Percentiles rank a stretch among this genome's conserved stretches.
Evolutionary conservation across 1,284 basidiomycete species (phyloP).

Genomic region (Somion occarium): DNA sequence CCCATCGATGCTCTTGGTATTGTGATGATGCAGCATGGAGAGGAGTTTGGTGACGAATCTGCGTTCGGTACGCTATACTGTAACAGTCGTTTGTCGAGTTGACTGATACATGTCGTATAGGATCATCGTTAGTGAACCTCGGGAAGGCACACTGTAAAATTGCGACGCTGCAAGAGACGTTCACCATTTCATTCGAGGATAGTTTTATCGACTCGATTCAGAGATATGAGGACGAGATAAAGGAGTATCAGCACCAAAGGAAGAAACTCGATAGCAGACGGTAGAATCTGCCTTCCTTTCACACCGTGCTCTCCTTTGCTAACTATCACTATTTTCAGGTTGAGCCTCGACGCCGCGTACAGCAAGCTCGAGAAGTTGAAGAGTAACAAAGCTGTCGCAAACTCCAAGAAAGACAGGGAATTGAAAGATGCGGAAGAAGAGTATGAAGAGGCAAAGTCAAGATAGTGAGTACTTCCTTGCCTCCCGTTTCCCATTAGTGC

Average conservation of each 20-base stretch:
- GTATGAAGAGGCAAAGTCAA: conserved; percentile 56
- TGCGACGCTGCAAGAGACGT: conserved; percentile 77
- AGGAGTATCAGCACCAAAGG: conserved; percentile 62
- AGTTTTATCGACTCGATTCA: conserved; percentile 66
- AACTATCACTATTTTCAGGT: conserved; percentile 33
- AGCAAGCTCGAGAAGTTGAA: conserved; percentile 64
- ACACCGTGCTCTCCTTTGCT: background rate
- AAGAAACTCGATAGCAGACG: conserved; percentile 82
- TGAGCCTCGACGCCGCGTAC: conserved; percentile 72
- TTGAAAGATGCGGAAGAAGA: conserved; percentile 72
- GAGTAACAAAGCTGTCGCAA: conserved; percentile 46
- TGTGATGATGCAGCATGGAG: conserved; percentile 83
- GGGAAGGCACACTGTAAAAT: conserved; percentile 81
- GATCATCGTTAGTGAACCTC: conserved; percentile 63
- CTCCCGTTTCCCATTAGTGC: background rate
- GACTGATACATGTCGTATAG: conserved; percentile 30
- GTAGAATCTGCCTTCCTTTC: no score
- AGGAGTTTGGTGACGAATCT: conserved; percentile 72
- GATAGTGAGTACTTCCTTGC: conserved; percentile 76
- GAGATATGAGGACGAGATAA: conserved; percentile 59
- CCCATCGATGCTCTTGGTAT: conserved; percentile 76
- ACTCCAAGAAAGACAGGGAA: conserved; percentile 62
- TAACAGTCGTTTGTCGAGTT: conserved; percentile 2
- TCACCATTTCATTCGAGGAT: conserved; percentile 64
- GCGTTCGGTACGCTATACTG: conserved; percentile 49